Base-by-base conservation (phyloP, 2,329 filamentous ascomycete species). In the Diplodia scrobiculata region DNA sequence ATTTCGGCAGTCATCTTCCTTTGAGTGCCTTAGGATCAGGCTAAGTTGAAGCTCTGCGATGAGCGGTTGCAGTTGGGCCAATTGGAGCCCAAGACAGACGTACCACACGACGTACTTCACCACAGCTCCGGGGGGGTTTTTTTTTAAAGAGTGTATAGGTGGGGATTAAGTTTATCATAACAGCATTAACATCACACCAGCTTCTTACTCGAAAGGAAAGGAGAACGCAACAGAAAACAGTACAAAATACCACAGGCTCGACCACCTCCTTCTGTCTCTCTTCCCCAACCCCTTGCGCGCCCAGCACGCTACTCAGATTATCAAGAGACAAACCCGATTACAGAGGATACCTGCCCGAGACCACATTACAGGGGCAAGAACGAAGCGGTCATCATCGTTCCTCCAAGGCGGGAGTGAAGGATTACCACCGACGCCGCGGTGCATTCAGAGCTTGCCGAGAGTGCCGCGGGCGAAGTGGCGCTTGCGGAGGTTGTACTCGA, bases 401-500 rank as follows among this genome's bases (percentile, higher is more conserved):
- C 29, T 47, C 53, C 41, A 19, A 65, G 21, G 38, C 38, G 25
- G 60, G 11, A 54, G 29, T 48, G 25, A 47, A 3, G 29, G 34
- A 25, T 6, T 6, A 14, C n/a, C 4, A 45, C 19, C n/a, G 17
- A 10, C 9, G 10, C n/a, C 14, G 54, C 17, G 38, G 21, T 32
- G 21, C 34, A 48, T 66, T 69, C 72, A 74, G 69, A 58, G 21
- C 72, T 75, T 75, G 34, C 74, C 75, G 19, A 77, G 70, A 62
- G 75, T 69, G 62, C 75, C 75, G 19, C 75, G 72, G 19, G 74
- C 74, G 67, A 77, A 71, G 69, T 75, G 75, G 66, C 73, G 71
- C 74, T 77, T 77, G 70, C 75, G 71, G 54, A 77, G 74, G 71
- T 76, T 77, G 77, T 84, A 87, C 72, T 84, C 84, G 66, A 89